A percentile compares a stretch with the other conserved stretches of the same genome.
Evolutionary conservation across 2,329 filamentous ascomycete genomes (phyloP).

Genomic region (Cryphonectria radicalis): DNA sequence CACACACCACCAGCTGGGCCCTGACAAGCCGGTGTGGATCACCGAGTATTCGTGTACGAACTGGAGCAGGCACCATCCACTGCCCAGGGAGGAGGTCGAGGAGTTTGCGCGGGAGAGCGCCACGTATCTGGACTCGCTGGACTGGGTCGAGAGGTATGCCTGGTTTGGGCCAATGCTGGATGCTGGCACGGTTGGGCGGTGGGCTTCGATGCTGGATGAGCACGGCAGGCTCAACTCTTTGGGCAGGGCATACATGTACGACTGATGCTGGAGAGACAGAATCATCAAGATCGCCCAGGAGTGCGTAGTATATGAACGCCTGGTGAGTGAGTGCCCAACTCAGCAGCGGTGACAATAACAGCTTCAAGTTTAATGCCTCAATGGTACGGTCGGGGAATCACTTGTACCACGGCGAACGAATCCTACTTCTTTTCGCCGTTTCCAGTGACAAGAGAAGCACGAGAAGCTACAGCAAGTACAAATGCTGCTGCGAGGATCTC

Average conservation of each 20-base stretch:
- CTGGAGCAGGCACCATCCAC: constrained; percentile 31
- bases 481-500: neutral
- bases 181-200: constrained; percentile 31
- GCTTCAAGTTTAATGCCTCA: neutral
- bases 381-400: neutral
- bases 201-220: constrained; percentile 32
- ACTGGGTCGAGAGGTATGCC: constrained; percentile 35
- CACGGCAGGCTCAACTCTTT: constrained; percentile 31
- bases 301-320: neutral
- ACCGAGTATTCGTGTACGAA: constrained; percentile 35
- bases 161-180: constrained; percentile 35
- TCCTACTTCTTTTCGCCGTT: neutral
- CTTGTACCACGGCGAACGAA: neutral
- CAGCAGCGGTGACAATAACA: neutral
- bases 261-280: neutral
- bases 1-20: constrained; percentile 32
- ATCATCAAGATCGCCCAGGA: neutral
- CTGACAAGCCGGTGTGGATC: constrained; percentile 32
- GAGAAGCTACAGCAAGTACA: neutral
- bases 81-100: constrained; percentile 32
- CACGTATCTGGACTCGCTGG: constrained; percentile 33
- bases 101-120: constrained; percentile 31
- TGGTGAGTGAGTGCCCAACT: neutral
- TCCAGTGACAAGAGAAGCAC: neutral
- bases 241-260: constrained; percentile 32